These are phyloP conservation scores for Bauhinia variegata DNA, from an alignment of 306 rosid species.

Conservation along the genomic window DNA sequence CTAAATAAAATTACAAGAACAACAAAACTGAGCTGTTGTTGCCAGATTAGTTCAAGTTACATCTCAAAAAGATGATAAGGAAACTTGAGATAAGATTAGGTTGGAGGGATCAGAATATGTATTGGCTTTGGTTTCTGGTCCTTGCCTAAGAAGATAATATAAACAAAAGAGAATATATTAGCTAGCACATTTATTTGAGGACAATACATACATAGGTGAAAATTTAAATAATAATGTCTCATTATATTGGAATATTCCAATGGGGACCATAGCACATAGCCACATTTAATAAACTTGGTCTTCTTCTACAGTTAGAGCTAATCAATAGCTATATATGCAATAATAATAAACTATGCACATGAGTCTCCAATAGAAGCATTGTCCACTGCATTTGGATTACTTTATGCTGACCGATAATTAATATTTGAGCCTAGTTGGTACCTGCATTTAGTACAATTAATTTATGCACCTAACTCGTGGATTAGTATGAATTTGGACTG, in stretches of 20 bases:
- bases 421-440: constrained; percentile 3
- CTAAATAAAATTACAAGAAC: too few species aligned
- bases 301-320: too few species aligned
- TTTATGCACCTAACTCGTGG: too few species aligned
- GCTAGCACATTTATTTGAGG: constrained; percentile 44
- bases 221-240: constrained; percentile 25
- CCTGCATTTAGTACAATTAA: neutral
- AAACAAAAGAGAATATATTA: constrained; percentile 59
- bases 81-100: constrained; percentile 49
- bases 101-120: constrained; percentile 41
- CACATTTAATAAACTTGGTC: too few species aligned
- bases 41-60: constrained; percentile 4
- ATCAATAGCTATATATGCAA: too few species aligned
- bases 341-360: constrained; percentile 3
- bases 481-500: too few species aligned
- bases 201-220: neutral
- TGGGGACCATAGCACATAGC: constrained; percentile 41
- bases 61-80: constrained; percentile 4
- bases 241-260: constrained; percentile 50
- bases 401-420: constrained; percentile 4
- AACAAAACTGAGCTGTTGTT: too few species aligned
- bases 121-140: too few species aligned
- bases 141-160: constrained; percentile 48
- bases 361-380: constrained; percentile 35
- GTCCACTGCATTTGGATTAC: neutral